Evolutionary conservation across 2,329 filamentous ascomycete species (phyloP).

Genomic region (Claviceps humidiphila): DNA sequence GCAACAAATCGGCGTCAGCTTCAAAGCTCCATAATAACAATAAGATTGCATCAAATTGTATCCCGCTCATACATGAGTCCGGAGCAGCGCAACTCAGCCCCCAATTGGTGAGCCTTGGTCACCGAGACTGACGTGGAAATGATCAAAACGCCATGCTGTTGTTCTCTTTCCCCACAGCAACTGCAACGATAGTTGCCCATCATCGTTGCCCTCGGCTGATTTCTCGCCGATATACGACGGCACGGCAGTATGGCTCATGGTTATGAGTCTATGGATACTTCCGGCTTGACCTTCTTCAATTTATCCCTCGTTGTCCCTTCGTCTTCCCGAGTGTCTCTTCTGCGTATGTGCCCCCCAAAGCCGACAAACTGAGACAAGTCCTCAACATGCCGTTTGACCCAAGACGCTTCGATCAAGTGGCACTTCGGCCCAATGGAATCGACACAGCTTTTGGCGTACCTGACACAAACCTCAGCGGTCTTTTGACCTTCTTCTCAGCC

Average conservation of each 20-base stretch:
- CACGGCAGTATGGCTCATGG: too few species aligned
- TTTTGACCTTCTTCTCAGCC: background rate
- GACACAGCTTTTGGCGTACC: constrained; percentile 2
- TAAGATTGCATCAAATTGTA: background rate
- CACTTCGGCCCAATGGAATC: constrained; percentile 1
- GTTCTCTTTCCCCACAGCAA: background rate
- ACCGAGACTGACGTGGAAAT: background rate
- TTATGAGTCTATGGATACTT: too few species aligned
- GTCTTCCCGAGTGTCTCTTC: background rate
- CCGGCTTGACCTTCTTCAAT: too few species aligned
- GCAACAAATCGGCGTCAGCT: too few species aligned
- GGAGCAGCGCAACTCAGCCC: background rate
- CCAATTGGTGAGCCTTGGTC: background rate
- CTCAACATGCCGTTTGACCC: constrained; percentile 1
- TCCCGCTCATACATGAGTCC: background rate
- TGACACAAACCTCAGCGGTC: constrained; percentile 2
- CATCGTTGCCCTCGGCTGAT: too few species aligned
- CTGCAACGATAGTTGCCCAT: too few species aligned
- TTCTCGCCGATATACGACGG: too few species aligned
- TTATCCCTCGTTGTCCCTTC: background rate
- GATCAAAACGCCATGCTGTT: background rate
- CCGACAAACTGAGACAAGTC: background rate
- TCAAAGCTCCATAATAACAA: background rate
- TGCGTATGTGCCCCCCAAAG: background rate
- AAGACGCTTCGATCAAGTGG: background rate